Evolutionary conservation across 768 basidiomycete genomes (phyloP).

Genomic region (Amanita pseudoporphyria): DNA sequence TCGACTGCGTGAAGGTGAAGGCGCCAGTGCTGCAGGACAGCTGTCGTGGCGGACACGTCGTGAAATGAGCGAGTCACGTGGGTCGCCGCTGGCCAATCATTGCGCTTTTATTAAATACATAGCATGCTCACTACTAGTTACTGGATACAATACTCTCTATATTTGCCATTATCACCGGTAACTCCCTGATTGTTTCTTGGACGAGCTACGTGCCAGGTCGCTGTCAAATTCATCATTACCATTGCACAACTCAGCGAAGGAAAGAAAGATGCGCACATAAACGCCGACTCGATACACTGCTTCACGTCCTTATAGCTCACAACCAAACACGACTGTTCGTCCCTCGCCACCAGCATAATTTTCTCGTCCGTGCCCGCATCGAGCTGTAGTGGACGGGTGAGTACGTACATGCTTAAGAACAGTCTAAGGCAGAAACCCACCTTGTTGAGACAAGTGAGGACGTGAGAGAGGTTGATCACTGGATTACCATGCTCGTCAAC

Average conservation of each 20-base stretch:
- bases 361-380: conserved; percentile 92
- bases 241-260: not conserved
- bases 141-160: not conserved
- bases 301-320: conserved; percentile 92
- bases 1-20: not conserved
- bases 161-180: not conserved
- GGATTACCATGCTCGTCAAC: conserved; percentile 87
- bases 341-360: conserved; percentile 88
- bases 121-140: too few species aligned
- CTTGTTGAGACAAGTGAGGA: conserved; percentile 91
- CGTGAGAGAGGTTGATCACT: conserved; percentile 83
- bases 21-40: conserved; percentile 1
- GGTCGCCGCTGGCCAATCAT: too few species aligned
- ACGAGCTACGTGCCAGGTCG: not conserved
- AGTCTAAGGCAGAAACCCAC: conserved; percentile 24
- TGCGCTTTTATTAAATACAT: too few species aligned
- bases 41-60: conserved; percentile 29
- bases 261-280: conserved; percentile 20
- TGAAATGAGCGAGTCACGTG: not conserved
- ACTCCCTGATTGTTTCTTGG: not conserved
- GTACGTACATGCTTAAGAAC: not conserved
- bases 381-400: conserved; percentile 37
- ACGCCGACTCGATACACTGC: conserved; percentile 73
- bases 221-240: not conserved
- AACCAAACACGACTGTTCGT: conserved; percentile 93